Evolutionary conservation across 192 early-diverging fungal genomes (phyloP).

Genomic region (Coemansia sp.): DNA sequence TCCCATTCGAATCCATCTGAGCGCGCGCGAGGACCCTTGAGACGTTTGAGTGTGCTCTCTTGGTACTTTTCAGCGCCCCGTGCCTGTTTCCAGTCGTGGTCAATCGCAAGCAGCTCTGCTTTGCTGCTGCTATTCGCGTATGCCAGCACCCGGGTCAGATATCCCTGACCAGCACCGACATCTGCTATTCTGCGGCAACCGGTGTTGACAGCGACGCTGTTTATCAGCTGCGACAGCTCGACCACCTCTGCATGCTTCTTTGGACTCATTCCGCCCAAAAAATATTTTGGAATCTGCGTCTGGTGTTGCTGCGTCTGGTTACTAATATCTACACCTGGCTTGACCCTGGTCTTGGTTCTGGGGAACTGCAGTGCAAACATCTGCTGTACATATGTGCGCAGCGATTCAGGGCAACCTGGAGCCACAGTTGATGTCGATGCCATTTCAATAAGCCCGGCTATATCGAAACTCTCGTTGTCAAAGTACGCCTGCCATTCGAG

Average conservation of each 20-base stretch:
- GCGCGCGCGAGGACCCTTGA: conserved; percentile 18
- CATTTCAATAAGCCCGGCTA: conserved; percentile 31
- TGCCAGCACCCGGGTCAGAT: conserved; percentile 48
- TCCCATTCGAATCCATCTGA: conserved; percentile 31
- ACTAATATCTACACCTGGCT: not conserved
- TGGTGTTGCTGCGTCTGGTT: not conserved
- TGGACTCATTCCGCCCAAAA: conserved; percentile 47
- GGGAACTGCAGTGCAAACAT: conserved; percentile 41
- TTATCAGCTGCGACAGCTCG: conserved; percentile 36
- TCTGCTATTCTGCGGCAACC: conserved; percentile 34
- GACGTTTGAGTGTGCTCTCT: conserved; percentile 20
- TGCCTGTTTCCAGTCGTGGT: conserved; percentile 35
- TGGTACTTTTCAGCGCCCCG: conserved; percentile 39
- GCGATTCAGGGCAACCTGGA: conserved; percentile 17
- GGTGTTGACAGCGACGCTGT: conserved; percentile 13
- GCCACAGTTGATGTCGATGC: conserved; percentile 22
- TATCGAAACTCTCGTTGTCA: conserved; percentile 12
- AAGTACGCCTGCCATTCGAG: conserved; percentile 43
- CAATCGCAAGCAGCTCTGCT: conserved; percentile 36
- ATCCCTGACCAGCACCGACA: conserved; percentile 53
- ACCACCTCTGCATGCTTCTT: conserved; percentile 52
- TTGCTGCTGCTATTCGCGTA: conserved; percentile 15
- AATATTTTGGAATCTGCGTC: conserved; percentile 15
- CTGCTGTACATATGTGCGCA: conserved; percentile 28
- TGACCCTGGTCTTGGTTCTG: conserved; percentile 1